Conservation (phyloP, 139 green algal genomes). For the Spirogloea muscicola region DNA sequence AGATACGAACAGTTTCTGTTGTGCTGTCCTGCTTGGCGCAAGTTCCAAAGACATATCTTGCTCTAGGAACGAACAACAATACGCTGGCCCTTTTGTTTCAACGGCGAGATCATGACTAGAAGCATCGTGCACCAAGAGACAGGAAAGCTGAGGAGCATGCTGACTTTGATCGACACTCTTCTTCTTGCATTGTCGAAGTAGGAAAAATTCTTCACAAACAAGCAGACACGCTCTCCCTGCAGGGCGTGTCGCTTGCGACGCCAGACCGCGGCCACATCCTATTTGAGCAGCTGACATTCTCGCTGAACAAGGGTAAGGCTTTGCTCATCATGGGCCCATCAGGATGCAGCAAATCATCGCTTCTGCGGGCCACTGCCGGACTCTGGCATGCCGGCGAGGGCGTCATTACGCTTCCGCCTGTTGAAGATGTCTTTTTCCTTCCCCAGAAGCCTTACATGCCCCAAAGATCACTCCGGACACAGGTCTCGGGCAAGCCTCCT, state of each 20-base stretch:
- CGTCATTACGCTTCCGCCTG: slow-evolving; percentile 38
- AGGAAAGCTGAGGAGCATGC: no score
- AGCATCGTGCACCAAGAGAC: slow-evolving; percentile 14
- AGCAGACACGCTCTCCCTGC: slow-evolving; percentile 6
- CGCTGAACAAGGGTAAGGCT: slow-evolving; percentile 49
- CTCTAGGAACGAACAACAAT: background rate
- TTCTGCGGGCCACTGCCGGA: slow-evolving; percentile 63
- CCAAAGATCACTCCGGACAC: slow-evolving; percentile 71
- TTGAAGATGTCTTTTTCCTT: slow-evolving; percentile 71
- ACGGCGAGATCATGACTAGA: background rate
- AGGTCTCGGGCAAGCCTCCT: no score
- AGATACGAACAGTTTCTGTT: no score
- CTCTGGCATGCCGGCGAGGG: slow-evolving; percentile 52
- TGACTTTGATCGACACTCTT: no score
- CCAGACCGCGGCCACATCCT: slow-evolving; percentile 26
- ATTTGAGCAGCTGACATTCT: slow-evolving; percentile 45
- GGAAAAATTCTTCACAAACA: no score
- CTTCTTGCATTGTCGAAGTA: no score
- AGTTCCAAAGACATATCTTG: background rate
- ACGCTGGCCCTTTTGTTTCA: background rate
- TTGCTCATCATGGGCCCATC: slow-evolving; percentile 68
- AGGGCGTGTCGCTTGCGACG: slow-evolving; percentile 42
- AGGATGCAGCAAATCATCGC: slow-evolving; percentile 64
- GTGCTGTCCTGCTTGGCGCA: no score
- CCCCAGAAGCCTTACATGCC: slow-evolving; percentile 85